Base-by-base conservation (phyloP, 805 yeast genomes). In the Suhomyces vadensis region DNA sequence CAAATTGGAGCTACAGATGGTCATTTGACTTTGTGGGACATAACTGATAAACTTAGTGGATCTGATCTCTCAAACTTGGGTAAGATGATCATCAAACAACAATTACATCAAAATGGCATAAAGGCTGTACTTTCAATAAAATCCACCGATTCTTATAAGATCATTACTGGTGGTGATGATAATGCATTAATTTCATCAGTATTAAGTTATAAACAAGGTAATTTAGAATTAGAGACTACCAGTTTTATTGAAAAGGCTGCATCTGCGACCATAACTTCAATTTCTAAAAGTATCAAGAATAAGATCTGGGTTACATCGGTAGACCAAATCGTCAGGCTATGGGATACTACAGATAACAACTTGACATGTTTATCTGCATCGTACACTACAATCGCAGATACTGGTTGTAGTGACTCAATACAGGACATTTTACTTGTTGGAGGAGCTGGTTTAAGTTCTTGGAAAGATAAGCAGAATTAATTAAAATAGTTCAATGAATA, bases 141-240 rank as follows among this genome's bases (percentile, higher is more conserved):
- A 3, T 35, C 35, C 0, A 36, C 13, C 0, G 43, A 48, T 6
- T 45, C 66, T 2, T 57, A 64, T 17, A 50, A 37, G 4, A 61
- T 87, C 4, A 67, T 81, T 4, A 81, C 96, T 1, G 97, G 97
- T 24, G 98, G 99, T 43, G 99, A 94, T 59, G 99, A 94, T 56
- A 91, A 92, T 63, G 85, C 89, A 0, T 56, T 85, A 24, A 46
- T 63, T 1, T 39, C 67, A 6, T 60, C 64, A 1, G 56, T 53
- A 7, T 53, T 61, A 6, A 47, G 41, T 0, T 44, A 43, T 1
- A 43, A 46, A 5, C 44, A 43, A 2, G 46, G 35, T 17, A 50
- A 54, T 1, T 41, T 59, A 3, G 39, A 31, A 1, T 56, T 78
- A 22, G 47, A 50, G 0, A 57, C 67, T 0, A 43, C 54, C 0